Conservation (phyloP, 805 yeast genomes). For the Kazachstania africana region DNA sequence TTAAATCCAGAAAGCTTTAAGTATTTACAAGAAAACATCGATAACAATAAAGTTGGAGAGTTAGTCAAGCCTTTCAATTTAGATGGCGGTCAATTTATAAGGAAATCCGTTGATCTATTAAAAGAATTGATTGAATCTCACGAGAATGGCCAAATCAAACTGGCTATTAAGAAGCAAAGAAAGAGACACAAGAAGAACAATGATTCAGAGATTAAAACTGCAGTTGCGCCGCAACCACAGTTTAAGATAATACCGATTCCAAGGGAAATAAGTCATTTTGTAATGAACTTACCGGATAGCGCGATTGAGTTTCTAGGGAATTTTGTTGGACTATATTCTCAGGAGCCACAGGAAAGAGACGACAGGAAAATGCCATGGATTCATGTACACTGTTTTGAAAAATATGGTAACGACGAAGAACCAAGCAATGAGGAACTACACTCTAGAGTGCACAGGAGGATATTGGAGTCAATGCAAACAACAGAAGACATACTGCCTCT, state of each 20-base stretch:
- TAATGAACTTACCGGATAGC: conserved; percentile 92
- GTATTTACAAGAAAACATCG: conserved; percentile 55
- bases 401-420: conserved; percentile 65
- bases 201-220: conserved; percentile 6
- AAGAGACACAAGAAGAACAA: conserved; percentile 27
- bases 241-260: conserved; percentile 27
- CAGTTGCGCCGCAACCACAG: conserved; percentile 31
- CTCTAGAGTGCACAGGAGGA: conserved; percentile 48
- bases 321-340: conserved; percentile 59
- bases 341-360: conserved; percentile 22
- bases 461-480: conserved; percentile 32
- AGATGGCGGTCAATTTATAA: conserved; percentile 79
- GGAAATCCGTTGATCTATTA: conserved; percentile 42
- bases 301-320: conserved; percentile 76
- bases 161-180: conserved; percentile 25
- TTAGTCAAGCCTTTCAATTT: conserved; percentile 54
- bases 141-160: conserved; percentile 27
- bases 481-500: conserved; percentile 38
- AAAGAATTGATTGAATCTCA: conserved; percentile 31
- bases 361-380: conserved; percentile 57
- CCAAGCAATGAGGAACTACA: conserved; percentile 61
- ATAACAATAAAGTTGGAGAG: conserved; percentile 45
- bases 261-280: conserved; percentile 45
- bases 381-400: conserved; percentile 89
- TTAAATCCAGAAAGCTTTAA: conserved; percentile 78